Percentiles rank a stretch among this genome's conserved stretches.
Conservation (phyloP, 2,329 filamentous ascomycete genomes). For the Colletotrichum liriopes region DNA sequence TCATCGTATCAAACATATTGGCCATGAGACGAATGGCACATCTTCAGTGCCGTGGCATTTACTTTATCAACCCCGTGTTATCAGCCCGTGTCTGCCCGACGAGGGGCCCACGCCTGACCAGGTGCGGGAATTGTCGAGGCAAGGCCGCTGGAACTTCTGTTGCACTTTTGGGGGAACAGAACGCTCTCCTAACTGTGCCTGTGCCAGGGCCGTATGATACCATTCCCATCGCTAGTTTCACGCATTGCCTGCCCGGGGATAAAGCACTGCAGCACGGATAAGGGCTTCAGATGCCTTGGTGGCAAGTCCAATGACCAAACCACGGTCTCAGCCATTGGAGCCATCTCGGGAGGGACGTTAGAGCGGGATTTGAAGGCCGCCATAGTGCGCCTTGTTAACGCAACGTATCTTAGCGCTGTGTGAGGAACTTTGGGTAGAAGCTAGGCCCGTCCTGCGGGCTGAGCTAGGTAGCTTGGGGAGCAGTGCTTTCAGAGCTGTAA, state of each 20-base stretch:
- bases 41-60: too few species aligned
- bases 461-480: constrained; percentile 30
- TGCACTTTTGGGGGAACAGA: not conserved
- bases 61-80: too few species aligned
- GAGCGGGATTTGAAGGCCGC: not conserved
- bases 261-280: not conserved
- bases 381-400: not conserved
- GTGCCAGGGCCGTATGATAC: not conserved
- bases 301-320: not conserved
- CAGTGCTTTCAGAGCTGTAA: constrained; percentile 7
- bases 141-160: not conserved
- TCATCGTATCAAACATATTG: too few species aligned
- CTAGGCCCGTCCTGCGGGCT: constrained; percentile 31
- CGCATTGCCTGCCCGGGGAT: not conserved
- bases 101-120: too few species aligned
- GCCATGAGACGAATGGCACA: too few species aligned
- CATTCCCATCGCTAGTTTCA: not conserved
- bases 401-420: constrained; percentile 5
- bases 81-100: too few species aligned
- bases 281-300: not conserved
- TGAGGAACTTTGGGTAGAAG: constrained; percentile 32
- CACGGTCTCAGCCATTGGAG: not conserved
- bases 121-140: too few species aligned
- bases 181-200: not conserved
- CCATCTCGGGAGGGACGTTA: constrained; percentile 14